Percentiles rank a stretch among this genome's conserved stretches.
Conservation (phyloP, 352 stramenopile species). For the Aphanomyces invadans region DNA sequence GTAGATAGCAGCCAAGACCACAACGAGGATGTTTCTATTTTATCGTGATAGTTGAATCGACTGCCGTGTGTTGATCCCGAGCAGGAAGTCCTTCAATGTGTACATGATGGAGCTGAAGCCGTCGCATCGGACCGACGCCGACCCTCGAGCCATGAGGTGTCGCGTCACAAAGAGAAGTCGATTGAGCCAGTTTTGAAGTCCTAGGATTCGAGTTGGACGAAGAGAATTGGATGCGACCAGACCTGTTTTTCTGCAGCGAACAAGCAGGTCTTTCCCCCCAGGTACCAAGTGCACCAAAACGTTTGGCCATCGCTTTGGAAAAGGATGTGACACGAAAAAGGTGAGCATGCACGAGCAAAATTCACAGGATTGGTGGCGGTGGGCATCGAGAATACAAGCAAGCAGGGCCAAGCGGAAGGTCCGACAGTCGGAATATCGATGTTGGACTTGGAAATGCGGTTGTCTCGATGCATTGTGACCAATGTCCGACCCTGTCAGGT, state of each 20-base stretch:
- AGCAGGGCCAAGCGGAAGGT: conserved; percentile 1
- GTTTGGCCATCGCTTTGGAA: conserved; percentile 17
- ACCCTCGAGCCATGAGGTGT: not conserved
- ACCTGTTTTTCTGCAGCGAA: conserved; percentile 3
- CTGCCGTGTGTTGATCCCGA: conserved; percentile 26
- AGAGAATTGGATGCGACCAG: not conserved
- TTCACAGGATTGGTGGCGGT: not conserved
- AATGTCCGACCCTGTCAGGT: not conserved
- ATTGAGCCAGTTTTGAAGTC: conserved; percentile 19
- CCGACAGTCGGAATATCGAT: conserved; percentile 14
- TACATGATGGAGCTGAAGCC: conserved; percentile 40
- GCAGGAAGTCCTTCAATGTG: conserved; percentile 49
- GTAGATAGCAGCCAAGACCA: no score
- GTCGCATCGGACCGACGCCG: conserved; percentile 28
- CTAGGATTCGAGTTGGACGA: conserved; percentile 2
- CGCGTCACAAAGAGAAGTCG: conserved; percentile 5
- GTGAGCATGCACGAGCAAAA: conserved; percentile 7
- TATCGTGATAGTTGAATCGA: not conserved
- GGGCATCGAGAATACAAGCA: not conserved
- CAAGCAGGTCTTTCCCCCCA: not conserved
- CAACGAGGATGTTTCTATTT: no score
- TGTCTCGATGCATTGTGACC: not conserved
- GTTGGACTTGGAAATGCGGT: conserved; percentile 16
- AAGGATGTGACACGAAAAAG: not conserved
- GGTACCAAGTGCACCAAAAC: not conserved